Percentiles rank a stretch among this genome's conserved stretches.
Evolutionary conservation across 1,139 yeast genomes (phyloP).

Genomic region (Geotrichum carabidarum): DNA sequence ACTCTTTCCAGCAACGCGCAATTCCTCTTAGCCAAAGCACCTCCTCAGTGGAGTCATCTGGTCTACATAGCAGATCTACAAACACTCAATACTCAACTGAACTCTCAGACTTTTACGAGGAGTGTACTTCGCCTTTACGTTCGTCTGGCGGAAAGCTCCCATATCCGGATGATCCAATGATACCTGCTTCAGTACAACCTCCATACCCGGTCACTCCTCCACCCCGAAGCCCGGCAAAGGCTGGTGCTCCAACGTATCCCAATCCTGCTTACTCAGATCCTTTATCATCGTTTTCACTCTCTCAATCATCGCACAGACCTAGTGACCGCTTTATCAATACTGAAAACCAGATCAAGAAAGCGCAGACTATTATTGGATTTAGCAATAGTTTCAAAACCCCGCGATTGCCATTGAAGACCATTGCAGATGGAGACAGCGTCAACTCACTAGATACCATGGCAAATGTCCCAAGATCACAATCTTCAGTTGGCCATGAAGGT

Average conservation of each 20-base stretch:
- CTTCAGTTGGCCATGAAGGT: conserved; percentile 11
- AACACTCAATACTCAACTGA: conserved; percentile 16
- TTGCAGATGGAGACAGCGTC: conserved; percentile 12
- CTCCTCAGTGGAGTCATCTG: conserved; percentile 16
- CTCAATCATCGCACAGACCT: background rate
- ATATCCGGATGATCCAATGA: background rate
- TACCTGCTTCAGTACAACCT: background rate
- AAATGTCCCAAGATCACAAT: conserved; percentile 15
- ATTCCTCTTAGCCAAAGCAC: conserved; percentile 12
- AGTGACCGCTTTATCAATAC: background rate
- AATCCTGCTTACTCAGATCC: conserved; percentile 5
- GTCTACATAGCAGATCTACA: conserved; percentile 17
- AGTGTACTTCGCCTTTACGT: conserved; percentile 4
- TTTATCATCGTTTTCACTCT: background rate
- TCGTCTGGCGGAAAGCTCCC: conserved; percentile 1
- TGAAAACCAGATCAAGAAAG: background rate
- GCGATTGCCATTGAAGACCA: conserved; percentile 1
- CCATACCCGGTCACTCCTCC: conserved; percentile 12
- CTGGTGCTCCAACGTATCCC: conserved; percentile 1
- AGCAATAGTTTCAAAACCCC: background rate
- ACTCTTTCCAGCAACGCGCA: background rate
- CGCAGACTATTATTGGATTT: background rate
- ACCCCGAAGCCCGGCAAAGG: conserved; percentile 8
- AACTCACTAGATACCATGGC: conserved; percentile 13
- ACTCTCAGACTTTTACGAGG: conserved; percentile 10